Evolutionary conservation across 345 rosid genomes (phyloP).

Genomic region (Hypericum androsaemum): DNA sequence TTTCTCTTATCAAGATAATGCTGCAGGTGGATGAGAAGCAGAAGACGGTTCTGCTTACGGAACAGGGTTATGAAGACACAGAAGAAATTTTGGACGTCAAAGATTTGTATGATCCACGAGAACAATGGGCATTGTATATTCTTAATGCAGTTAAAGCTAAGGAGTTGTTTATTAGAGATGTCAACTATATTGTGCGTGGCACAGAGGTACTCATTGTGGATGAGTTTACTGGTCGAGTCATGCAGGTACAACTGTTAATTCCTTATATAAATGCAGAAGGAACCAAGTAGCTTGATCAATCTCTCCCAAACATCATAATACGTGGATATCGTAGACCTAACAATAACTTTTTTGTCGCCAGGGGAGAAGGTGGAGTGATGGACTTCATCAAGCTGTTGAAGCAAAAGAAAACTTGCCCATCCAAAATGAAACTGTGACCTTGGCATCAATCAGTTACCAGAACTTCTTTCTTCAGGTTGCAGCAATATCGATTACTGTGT

Average conservation of each 20-base stretch:
- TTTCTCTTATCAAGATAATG: constrained; percentile 11
- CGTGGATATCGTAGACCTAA: too few species aligned
- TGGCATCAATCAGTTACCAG: constrained; percentile 95
- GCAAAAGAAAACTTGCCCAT: constrained; percentile 95
- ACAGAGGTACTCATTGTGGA: constrained; percentile 96
- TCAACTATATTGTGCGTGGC: constrained; percentile 83
- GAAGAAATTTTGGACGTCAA: constrained; percentile 85
- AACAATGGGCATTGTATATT: constrained; percentile 89
- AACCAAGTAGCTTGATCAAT: too few species aligned
- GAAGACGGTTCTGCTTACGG: constrained; percentile 81
- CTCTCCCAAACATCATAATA: too few species aligned
- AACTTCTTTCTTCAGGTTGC: constrained; percentile 97
- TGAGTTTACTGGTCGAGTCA: constrained; percentile 97
- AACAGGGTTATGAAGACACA: constrained; percentile 94
- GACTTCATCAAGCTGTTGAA: constrained; percentile 99
- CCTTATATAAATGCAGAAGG: too few species aligned
- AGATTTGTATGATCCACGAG: constrained; percentile 96
- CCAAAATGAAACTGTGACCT: constrained; percentile 90
- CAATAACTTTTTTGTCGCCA: constrained; percentile 19
- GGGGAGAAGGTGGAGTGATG: constrained; percentile 99
- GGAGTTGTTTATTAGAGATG: constrained; percentile 88
- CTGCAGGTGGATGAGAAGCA: constrained; percentile 93
- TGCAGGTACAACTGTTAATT: constrained; percentile 49
- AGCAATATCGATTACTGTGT: background rate
- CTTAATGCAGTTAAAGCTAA: constrained; percentile 94